Evolutionary conservation across 106 monocot genomes (phyloP).

Genomic region (Dioscorea alata): DNA sequence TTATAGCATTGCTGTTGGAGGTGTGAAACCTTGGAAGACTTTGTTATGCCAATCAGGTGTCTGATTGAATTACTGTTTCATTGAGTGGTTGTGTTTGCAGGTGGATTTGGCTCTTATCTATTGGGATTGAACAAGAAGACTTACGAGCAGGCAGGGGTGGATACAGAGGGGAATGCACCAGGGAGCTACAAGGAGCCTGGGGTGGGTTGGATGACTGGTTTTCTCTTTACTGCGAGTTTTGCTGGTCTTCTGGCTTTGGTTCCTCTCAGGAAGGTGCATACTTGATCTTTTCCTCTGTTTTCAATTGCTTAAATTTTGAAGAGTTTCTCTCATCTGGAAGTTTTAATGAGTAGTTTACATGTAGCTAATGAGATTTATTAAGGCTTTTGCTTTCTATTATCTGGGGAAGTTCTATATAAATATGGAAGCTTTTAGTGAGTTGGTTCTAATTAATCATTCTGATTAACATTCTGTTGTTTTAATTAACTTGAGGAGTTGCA

Average conservation of each 20-base stretch:
- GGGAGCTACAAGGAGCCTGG: constrained; percentile 97
- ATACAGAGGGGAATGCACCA: constrained; percentile 76
- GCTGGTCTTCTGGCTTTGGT: constrained; percentile 81
- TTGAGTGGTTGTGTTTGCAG: constrained; percentile 23
- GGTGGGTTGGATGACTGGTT: constrained; percentile 93
- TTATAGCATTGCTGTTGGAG: constrained; percentile 76
- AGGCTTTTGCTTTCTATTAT: too few species aligned
- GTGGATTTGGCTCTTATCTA: constrained; percentile 93
- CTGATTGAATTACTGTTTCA: too few species aligned
- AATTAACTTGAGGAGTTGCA: too few species aligned
- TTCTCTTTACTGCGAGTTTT: constrained; percentile 75
- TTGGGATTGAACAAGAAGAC: constrained; percentile 86
- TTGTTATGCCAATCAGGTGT: too few species aligned
- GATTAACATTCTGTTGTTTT: too few species aligned
- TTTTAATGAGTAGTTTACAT: background rate
- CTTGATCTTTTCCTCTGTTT: background rate
- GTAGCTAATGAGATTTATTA: background rate
- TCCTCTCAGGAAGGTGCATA: constrained; percentile 83
- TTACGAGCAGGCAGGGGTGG: constrained; percentile 79
- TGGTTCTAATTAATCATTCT: too few species aligned
- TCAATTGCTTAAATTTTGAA: background rate
- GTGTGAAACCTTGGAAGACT: constrained; percentile 10
- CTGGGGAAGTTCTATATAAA: too few species aligned
- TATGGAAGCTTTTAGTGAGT: too few species aligned
- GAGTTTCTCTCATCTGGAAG: background rate